Conservation (phyloP, 75 land plant species). For the Sequoia sempervirens region DNA sequence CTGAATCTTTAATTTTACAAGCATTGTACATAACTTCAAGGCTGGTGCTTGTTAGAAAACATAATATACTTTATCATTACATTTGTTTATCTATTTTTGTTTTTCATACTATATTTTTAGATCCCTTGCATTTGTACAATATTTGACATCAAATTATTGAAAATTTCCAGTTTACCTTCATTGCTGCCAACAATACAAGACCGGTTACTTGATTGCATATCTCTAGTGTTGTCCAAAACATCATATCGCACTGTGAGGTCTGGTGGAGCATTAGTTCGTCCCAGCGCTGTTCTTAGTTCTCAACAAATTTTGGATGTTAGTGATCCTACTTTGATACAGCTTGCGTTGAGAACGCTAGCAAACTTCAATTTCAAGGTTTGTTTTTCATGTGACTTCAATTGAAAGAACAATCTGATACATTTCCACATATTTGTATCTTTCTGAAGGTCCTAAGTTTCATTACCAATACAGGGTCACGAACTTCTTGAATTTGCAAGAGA, state of each 20-base stretch:
- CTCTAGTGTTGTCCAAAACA: slow-evolving; percentile 68
- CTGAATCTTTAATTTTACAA: background rate
- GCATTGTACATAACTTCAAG: background rate
- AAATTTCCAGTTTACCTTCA: slow-evolving; percentile 64
- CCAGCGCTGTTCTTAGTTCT: slow-evolving; percentile 18
- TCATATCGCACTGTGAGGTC: slow-evolving; percentile 41
- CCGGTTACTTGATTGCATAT: slow-evolving; percentile 81
- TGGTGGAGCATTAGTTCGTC: slow-evolving; percentile 34
- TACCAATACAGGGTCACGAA: slow-evolving; percentile 79
- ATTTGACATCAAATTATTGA: background rate
- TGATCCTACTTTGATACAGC: slow-evolving; percentile 72
- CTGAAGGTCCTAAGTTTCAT: background rate
- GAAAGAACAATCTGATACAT: background rate
- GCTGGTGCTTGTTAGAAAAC: background rate
- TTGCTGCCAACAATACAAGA: slow-evolving; percentile 85
- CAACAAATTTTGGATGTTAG: slow-evolving; percentile 44
- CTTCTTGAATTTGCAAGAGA: slow-evolving; percentile 94
- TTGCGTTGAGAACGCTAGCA: slow-evolving; percentile 81
- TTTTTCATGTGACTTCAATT: background rate
- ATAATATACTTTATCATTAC: background rate
- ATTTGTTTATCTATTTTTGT: background rate
- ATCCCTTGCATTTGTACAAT: background rate
- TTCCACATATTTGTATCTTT: background rate
- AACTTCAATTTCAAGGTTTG: slow-evolving; percentile 88
- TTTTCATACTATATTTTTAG: background rate